Percentiles rank a stretch among this genome's conserved stretches.
Conservation (phyloP, 2,329 filamentous ascomycete genomes). For the Akanthomyces uredinophilus region DNA sequence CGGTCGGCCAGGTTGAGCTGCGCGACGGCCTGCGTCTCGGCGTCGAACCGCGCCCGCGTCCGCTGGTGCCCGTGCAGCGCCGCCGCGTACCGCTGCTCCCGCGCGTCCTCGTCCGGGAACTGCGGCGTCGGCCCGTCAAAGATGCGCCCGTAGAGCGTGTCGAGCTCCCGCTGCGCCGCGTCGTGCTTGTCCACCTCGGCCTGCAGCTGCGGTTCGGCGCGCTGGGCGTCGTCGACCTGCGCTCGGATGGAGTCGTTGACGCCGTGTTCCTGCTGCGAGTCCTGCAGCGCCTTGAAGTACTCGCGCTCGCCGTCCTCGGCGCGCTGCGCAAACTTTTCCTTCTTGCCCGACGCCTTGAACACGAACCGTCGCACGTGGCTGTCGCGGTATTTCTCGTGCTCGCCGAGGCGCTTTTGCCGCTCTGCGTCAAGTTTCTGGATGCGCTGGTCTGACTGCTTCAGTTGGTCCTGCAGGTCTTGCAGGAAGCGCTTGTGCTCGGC, state of each 20-base stretch:
- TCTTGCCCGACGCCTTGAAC: slow-evolving; percentile 45
- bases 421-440: slow-evolving; percentile 35
- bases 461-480: slow-evolving; percentile 38
- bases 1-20: slow-evolving; percentile 36
- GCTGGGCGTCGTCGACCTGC: slow-evolving; percentile 36
- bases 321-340: slow-evolving; percentile 34
- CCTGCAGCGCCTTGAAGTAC: slow-evolving; percentile 48
- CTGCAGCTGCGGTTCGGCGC: slow-evolving; percentile 32
- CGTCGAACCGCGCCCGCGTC: slow-evolving; percentile 30
- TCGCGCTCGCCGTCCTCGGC: slow-evolving; percentile 50
- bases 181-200: slow-evolving; percentile 30
- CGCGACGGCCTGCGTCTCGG: slow-evolving; percentile 36
- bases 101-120: slow-evolving; percentile 48
- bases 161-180: slow-evolving; percentile 41
- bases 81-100: slow-evolving; percentile 33
- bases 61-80: slow-evolving; percentile 35
- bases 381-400: slow-evolving; percentile 49
- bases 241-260: slow-evolving; percentile 34
- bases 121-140: slow-evolving; percentile 49
- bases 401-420: slow-evolving; percentile 43
- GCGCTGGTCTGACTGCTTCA: slow-evolving; percentile 30
- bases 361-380: slow-evolving; percentile 46
- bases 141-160: slow-evolving; percentile 47
- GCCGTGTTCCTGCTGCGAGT: slow-evolving; percentile 41
- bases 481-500: slow-evolving; percentile 42